Conservation (phyloP, 176 grass and related monocot species). For the Triticum timopheevii region DNA sequence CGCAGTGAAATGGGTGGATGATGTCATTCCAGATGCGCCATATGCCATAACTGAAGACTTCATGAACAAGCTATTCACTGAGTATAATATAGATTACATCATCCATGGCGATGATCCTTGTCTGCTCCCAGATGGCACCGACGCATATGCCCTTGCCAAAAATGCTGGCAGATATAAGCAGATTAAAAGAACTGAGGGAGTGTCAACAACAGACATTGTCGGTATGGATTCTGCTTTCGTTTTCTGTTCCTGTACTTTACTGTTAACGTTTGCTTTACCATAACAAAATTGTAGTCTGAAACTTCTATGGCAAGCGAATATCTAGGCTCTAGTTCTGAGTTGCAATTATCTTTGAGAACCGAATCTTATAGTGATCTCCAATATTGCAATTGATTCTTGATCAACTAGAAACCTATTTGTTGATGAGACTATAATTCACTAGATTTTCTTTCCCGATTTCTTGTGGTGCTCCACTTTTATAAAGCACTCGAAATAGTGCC, state of each 20-base stretch:
- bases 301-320: not conserved
- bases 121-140: constrained; percentile 83
- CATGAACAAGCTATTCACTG: constrained; percentile 85
- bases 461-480: not conserved
- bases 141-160: constrained; percentile 93
- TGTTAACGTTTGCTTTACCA: not conserved
- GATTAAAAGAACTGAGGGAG: constrained; percentile 90
- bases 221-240: constrained; percentile 41
- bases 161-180: constrained; percentile 90
- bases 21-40: constrained; percentile 83
- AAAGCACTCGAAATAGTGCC: not conserved
- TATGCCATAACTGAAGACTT: constrained; percentile 94
- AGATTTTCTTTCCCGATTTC: not conserved
- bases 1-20: constrained; percentile 87
- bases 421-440: not conserved
- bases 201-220: constrained; percentile 88
- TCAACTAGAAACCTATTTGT: not conserved
- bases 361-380: not conserved
- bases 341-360: not conserved
- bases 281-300: not conserved
- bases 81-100: constrained; percentile 96
- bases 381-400: not conserved
- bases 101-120: constrained; percentile 98
- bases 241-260: not conserved
- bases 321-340: not conserved